These are phyloP conservation scores for Sphaerulina musiva DNA, from an alignment of 2,329 filamentous ascomycete genomes.

Conservation along the genomic window DNA sequence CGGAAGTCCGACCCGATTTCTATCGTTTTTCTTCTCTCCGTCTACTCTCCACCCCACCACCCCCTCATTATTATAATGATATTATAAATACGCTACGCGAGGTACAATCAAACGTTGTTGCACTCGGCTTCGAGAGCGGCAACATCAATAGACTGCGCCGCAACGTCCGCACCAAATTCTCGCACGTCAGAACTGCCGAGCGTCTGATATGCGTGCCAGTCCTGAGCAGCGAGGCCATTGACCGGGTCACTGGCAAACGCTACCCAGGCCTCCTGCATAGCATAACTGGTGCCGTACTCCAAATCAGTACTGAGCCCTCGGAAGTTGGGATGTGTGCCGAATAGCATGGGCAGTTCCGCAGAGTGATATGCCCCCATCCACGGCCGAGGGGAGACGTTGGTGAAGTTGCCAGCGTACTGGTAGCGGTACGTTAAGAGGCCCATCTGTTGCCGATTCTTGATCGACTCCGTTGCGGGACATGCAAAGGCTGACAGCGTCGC, in stretches of 20 bases:
- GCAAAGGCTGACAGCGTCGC: slow-evolving; percentile 21
- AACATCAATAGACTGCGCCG: slow-evolving; percentile 26
- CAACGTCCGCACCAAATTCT: slow-evolving; percentile 27
- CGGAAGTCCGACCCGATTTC: too few species aligned
- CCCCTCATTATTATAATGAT: too few species aligned
- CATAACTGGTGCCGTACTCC: slow-evolving; percentile 29
- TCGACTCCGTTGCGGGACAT: slow-evolving; percentile 30
- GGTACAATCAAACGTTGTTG: slow-evolving; percentile 12
- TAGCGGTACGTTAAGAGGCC: slow-evolving; percentile 37
- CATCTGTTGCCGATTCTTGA: slow-evolving; percentile 26
- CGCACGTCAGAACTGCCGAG: too few species aligned
- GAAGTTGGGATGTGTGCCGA: slow-evolving; percentile 36
- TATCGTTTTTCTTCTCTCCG: too few species aligned
- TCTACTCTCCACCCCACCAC: too few species aligned
- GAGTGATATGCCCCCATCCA: slow-evolving; percentile 43
- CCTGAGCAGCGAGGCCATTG: slow-evolving; percentile 23
- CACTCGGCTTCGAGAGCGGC: slow-evolving; percentile 23
- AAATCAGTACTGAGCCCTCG: slow-evolving; percentile 21
- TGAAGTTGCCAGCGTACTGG: slow-evolving; percentile 38
- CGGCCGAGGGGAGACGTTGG: slow-evolving; percentile 36
- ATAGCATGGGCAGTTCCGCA: slow-evolving; percentile 36
- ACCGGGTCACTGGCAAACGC: slow-evolving; percentile 34
- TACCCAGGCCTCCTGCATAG: slow-evolving; percentile 32
- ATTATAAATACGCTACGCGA: too few species aligned
- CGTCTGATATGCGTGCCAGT: slow-evolving; percentile 24